Evolutionary conservation across 2,329 filamentous ascomycete genomes (phyloP).

Genomic region (Alternaria brassicae): DNA sequence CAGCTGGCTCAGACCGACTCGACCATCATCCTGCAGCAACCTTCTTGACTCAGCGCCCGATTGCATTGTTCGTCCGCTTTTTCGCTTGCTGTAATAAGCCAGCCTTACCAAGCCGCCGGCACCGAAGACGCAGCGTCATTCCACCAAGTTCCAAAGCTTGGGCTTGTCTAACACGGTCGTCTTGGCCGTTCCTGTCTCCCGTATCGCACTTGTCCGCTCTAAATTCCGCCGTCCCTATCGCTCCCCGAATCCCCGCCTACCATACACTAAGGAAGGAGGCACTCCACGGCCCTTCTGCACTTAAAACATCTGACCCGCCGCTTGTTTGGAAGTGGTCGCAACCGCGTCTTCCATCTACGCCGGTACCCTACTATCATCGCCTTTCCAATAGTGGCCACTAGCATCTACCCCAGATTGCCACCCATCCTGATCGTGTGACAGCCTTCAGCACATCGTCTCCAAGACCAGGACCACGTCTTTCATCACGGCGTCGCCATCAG

Average conservation of each 20-base stretch:
- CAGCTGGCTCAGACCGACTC: conserved; percentile 38
- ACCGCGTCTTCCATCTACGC: conserved; percentile 16
- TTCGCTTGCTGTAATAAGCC: conserved; percentile 24
- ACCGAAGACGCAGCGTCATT: conserved; percentile 22
- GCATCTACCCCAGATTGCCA: conserved; percentile 33
- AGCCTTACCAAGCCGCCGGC: conserved; percentile 28
- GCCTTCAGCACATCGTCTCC: conserved; percentile 4
- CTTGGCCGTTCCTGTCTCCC: conserved; percentile 18
- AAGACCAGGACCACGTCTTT: conserved; percentile 20
- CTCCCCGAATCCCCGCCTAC: conserved; percentile 25
- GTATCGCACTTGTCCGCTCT: conserved; percentile 22
- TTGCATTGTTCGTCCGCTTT: conserved; percentile 6
- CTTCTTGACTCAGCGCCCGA: conserved; percentile 12
- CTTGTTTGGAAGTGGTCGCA: conserved; percentile 15
- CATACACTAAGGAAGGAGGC: conserved; percentile 19
- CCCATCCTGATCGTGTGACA: conserved; percentile 30
- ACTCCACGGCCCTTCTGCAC: conserved; percentile 28
- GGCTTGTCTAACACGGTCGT: conserved; percentile 17
- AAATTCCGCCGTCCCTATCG: conserved; percentile 21
- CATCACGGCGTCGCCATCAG: conserved; percentile 33
- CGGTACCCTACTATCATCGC: conserved; percentile 13
- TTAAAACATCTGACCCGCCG: conserved; percentile 29
- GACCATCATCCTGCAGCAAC: conserved; percentile 22
- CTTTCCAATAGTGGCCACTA: conserved; percentile 30
- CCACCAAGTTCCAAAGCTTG: conserved; percentile 25